Evolutionary conservation across 2,329 filamentous ascomycete species (phyloP).

Genomic region (Stagonosporopsis vannaccii): DNA sequence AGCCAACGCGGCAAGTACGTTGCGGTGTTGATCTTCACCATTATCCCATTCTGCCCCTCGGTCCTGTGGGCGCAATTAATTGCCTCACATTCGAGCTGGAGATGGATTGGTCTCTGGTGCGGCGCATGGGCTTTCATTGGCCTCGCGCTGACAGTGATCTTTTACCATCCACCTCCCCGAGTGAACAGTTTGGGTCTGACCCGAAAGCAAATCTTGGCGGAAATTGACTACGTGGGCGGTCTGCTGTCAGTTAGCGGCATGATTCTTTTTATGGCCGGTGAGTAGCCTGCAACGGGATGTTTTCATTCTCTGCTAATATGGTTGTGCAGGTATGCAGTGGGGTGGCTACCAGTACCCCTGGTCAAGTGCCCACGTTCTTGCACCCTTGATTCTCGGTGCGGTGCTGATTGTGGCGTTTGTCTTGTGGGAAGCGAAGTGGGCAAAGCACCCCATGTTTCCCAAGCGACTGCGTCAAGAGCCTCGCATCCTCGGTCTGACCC

Average conservation of each 20-base stretch:
- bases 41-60: constrained; percentile 67
- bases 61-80: constrained; percentile 69
- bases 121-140: constrained; percentile 61
- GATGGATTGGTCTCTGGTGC: constrained; percentile 62
- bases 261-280: constrained; percentile 42
- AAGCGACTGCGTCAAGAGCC: constrained; percentile 35
- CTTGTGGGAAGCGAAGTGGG: constrained; percentile 54
- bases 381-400: constrained; percentile 60
- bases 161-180: constrained; percentile 53
- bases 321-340: constrained; percentile 56
- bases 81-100: constrained; percentile 57
- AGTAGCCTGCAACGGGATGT: too few species aligned
- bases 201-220: constrained; percentile 32
- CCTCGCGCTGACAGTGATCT: constrained; percentile 57
- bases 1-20: constrained; percentile 70
- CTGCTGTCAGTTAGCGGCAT: constrained; percentile 35
- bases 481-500: constrained; percentile 36
- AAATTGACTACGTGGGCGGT: constrained; percentile 41
- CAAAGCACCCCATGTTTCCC: constrained; percentile 54
- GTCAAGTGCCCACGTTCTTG: constrained; percentile 62
- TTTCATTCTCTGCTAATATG: too few species aligned
- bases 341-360: constrained; percentile 62
- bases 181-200: constrained; percentile 42
- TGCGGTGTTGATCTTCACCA: constrained; percentile 65
- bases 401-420: constrained; percentile 56